A percentile compares a stretch with the other conserved stretches of the same genome.
Conservation (phyloP, 352 stramenopile species). For the Phytophthora litchii region DNA sequence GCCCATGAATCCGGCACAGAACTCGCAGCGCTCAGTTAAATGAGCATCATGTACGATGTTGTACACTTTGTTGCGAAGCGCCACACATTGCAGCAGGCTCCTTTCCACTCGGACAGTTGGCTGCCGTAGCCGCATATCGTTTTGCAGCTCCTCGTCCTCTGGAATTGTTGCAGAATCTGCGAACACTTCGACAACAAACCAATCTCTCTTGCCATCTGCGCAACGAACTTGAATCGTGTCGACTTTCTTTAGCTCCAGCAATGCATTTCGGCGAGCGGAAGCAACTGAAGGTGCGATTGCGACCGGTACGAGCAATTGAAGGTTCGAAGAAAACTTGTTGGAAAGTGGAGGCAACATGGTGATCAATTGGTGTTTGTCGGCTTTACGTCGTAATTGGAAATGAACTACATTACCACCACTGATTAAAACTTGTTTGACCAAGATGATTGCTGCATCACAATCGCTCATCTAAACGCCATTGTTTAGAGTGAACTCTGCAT, state of each 20-base stretch:
- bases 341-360: slow-evolving; percentile 31
- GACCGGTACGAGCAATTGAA: slow-evolving; percentile 22
- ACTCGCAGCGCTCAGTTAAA: slow-evolving; percentile 21
- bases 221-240: slow-evolving; percentile 14
- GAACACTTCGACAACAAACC: slow-evolving; percentile 25
- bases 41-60: slow-evolving; percentile 22
- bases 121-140: slow-evolving; percentile 7
- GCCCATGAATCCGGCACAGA: slow-evolving; percentile 31
- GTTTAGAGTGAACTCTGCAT: slow-evolving; percentile 11
- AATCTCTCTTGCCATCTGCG: slow-evolving; percentile 13
- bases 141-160: neutral
- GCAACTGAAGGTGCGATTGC: slow-evolving; percentile 8
- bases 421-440: neutral
- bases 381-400: slow-evolving; percentile 12
- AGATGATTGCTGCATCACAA: neutral
- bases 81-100: slow-evolving; percentile 20
- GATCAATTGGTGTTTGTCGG: neutral
- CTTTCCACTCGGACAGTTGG: slow-evolving; percentile 24
- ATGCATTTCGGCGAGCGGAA: slow-evolving; percentile 15
- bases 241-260: slow-evolving; percentile 32
- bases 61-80: slow-evolving; percentile 32
- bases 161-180: slow-evolving; percentile 6
- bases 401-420: slow-evolving; percentile 1
- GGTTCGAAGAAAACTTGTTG: slow-evolving; percentile 19
- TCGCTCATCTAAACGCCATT: slow-evolving; percentile 12